Evolutionary conservation across 805 yeast species (phyloP).

Genomic region (Zygosaccharomyces gambellarensis): DNA sequence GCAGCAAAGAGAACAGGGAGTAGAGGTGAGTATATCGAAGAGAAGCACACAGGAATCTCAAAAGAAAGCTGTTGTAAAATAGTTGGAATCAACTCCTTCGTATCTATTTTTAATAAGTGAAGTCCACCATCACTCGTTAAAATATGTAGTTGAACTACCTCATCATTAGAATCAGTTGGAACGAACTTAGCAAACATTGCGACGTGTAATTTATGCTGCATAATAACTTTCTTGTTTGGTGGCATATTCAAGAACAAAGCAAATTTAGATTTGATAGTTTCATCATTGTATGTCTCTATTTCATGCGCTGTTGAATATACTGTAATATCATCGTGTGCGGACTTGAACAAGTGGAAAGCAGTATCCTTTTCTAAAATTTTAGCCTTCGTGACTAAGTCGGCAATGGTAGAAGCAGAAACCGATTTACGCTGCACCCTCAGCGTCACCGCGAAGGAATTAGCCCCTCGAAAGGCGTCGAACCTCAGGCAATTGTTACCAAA

Average conservation of each 20-base stretch:
- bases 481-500: slow-evolving; percentile 28
- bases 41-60: slow-evolving; percentile 22
- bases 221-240: slow-evolving; percentile 37
- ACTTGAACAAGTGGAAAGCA: slow-evolving; percentile 79
- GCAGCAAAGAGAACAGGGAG: slow-evolving; percentile 16
- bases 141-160: slow-evolving; percentile 15
- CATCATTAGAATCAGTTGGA: slow-evolving; percentile 27
- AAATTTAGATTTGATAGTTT: slow-evolving; percentile 56
- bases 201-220: slow-evolving; percentile 38
- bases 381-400: slow-evolving; percentile 49
- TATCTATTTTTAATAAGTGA: slow-evolving; percentile 6
- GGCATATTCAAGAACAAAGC: slow-evolving; percentile 61
- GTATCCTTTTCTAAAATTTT: slow-evolving; percentile 71
- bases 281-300: slow-evolving; percentile 44
- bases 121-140: slow-evolving; percentile 13
- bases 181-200: slow-evolving; percentile 46
- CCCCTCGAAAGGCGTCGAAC: slow-evolving; percentile 26
- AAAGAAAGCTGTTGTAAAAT: slow-evolving; percentile 9
- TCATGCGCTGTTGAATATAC: slow-evolving; percentile 72
- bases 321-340: slow-evolving; percentile 37
- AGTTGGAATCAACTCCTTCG: slow-evolving; percentile 15
- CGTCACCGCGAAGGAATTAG: slow-evolving; percentile 18
- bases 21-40: slow-evolving; percentile 25
- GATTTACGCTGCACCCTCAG: slow-evolving; percentile 26
- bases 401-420: slow-evolving; percentile 59